A percentile compares a stretch with the other conserved stretches of the same genome.
These are phyloP conservation scores for Dalechampia spathulata DNA, from an alignment of 441 rosid genomes.

Conservation along the genomic window DNA sequence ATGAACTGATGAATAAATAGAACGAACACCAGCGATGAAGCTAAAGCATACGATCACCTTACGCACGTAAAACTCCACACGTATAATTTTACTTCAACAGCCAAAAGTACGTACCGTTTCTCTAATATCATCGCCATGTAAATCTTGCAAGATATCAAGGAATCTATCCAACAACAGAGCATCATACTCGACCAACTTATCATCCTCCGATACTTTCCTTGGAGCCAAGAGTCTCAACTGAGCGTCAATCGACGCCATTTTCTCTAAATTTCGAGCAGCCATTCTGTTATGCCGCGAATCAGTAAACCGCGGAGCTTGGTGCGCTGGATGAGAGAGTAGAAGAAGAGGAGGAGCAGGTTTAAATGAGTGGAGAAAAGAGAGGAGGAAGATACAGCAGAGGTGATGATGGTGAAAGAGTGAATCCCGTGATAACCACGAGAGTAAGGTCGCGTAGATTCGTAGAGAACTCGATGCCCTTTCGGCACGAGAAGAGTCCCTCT, in stretches of 20 bases:
- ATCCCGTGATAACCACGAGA: not conserved
- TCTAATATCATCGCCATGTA: slow-evolving; percentile 90
- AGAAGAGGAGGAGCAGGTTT: too few species aligned
- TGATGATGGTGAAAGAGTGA: not conserved
- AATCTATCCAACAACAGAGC: slow-evolving; percentile 87
- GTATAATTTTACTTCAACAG: too few species aligned
- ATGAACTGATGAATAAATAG: too few species aligned
- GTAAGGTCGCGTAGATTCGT: not conserved
- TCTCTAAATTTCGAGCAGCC: slow-evolving; percentile 71
- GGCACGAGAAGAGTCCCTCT: too few species aligned
- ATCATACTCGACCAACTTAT: slow-evolving; percentile 90
- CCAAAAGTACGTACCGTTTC: slow-evolving; percentile 52
- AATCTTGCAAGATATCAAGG: slow-evolving; percentile 87
- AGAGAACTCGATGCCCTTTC: not conserved
- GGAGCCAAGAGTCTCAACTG: slow-evolving; percentile 86
- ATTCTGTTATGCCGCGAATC: too few species aligned
- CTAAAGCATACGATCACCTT: too few species aligned
- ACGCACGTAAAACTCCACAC: too few species aligned
- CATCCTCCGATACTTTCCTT: slow-evolving; percentile 86
- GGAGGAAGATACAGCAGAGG: too few species aligned
- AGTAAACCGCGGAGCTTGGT: too few species aligned
- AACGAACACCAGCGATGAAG: not conserved
- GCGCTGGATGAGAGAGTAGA: too few species aligned
- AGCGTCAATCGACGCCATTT: slow-evolving; percentile 91
- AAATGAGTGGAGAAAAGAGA: too few species aligned